These are phyloP conservation scores for Diutina pseudorugosa DNA, from an alignment of 1,139 yeast species.

Conservation along the genomic window DNA sequence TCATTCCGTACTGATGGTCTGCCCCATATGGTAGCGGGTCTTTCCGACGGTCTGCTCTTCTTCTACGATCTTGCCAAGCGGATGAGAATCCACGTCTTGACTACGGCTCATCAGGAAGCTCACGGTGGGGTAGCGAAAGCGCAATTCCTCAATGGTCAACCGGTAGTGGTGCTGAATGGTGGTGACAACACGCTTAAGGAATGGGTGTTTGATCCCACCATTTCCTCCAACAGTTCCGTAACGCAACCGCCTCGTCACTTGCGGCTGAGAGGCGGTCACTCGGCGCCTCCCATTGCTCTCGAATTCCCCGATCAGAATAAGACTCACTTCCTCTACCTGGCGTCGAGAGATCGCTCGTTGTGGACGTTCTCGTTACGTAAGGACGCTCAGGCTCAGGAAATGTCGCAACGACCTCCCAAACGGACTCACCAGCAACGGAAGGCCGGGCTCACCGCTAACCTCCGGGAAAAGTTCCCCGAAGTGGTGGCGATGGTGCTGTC, in stretches of 20 bases:
- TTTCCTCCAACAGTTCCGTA: slow-evolving; percentile 53
- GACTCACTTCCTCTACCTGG: slow-evolving; percentile 78
- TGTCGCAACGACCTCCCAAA: slow-evolving; percentile 67
- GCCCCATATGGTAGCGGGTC: slow-evolving; percentile 72
- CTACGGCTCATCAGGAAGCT: slow-evolving; percentile 60
- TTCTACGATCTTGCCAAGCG: slow-evolving; percentile 73
- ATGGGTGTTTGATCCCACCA: slow-evolving; percentile 84
- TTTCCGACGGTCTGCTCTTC: slow-evolving; percentile 69
- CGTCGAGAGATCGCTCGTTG: slow-evolving; percentile 74
- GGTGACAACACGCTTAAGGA: slow-evolving; percentile 87
- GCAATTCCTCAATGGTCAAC: slow-evolving; percentile 80
- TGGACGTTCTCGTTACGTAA: slow-evolving; percentile 91
- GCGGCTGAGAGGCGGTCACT: slow-evolving; percentile 94
- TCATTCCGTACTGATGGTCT: slow-evolving; percentile 92
- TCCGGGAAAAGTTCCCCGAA: slow-evolving; percentile 64
- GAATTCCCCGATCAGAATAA: slow-evolving; percentile 66
- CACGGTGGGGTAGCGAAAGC: slow-evolving; percentile 76
- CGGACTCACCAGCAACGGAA: slow-evolving; percentile 31
- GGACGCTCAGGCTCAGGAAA: slow-evolving; percentile 92
- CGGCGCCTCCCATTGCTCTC: slow-evolving; percentile 77
- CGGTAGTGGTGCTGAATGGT: slow-evolving; percentile 83
- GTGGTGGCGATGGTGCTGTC: slow-evolving; percentile 64
- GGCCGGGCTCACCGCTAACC: slow-evolving; percentile 42
- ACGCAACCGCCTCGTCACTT: slow-evolving; percentile 85
- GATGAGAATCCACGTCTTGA: slow-evolving; percentile 62